Conservation (phyloP, 345 rosid genomes). For the Populus alba region DNA sequence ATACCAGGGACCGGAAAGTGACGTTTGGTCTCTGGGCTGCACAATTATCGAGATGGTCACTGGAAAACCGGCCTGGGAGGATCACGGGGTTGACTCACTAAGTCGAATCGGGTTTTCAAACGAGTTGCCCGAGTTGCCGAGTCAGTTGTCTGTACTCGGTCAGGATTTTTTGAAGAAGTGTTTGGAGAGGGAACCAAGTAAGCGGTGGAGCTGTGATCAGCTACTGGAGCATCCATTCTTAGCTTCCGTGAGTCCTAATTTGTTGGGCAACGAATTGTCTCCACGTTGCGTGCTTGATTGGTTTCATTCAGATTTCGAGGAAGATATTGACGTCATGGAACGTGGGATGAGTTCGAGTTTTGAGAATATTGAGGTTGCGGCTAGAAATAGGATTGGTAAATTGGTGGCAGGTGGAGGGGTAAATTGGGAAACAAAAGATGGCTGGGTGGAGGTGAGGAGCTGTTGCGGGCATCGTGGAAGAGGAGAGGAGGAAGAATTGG, state of each 20-base stretch:
- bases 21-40: conserved; percentile 81
- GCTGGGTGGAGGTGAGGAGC: conserved; percentile 24
- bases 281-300: conserved; percentile 77
- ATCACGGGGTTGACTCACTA: conserved; percentile 49
- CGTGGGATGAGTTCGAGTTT: conserved; percentile 10
- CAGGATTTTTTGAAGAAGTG: conserved; percentile 65
- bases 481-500: background rate
- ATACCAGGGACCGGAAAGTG: conserved; percentile 72
- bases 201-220: conserved; percentile 74
- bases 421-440: conserved; percentile 54
- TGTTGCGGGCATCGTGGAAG: background rate
- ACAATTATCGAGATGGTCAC: conserved; percentile 72
- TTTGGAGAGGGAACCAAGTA: conserved; percentile 43
- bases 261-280: conserved; percentile 36
- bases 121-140: conserved; percentile 49
- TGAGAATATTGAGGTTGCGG: conserved; percentile 1
- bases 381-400: conserved; percentile 37
- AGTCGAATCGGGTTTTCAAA: conserved; percentile 52
- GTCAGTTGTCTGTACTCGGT: conserved; percentile 45
- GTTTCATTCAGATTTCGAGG: conserved; percentile 44
- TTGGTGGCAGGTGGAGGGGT: conserved; percentile 34
- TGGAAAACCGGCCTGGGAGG: conserved; percentile 73
- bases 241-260: conserved; percentile 19
- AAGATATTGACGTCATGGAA: conserved; percentile 10
- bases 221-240: conserved; percentile 66